These are phyloP conservation scores for Aegilops longissima DNA, from an alignment of 176 grass and related monocot species.

Conservation along the genomic window DNA sequence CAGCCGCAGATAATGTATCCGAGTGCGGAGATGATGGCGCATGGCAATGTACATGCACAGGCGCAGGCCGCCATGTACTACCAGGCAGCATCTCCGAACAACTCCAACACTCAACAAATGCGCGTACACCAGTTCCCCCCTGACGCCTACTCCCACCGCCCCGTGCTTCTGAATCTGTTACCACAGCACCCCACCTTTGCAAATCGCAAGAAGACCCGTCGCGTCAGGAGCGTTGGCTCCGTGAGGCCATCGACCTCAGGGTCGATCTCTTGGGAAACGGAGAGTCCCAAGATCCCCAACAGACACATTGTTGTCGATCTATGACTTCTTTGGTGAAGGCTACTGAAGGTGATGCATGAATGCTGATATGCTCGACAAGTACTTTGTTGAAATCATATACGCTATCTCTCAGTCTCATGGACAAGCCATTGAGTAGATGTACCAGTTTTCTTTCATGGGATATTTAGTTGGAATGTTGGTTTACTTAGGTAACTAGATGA, in stretches of 20 bases:
- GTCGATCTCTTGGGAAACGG: neutral
- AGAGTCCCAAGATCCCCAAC: neutral
- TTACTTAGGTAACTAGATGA: neutral
- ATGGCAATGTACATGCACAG: neutral
- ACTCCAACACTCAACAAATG: neutral
- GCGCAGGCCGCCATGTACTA: neutral
- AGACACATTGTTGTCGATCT: slow-evolving; percentile 17
- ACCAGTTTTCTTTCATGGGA: neutral
- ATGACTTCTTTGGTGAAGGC: slow-evolving; percentile 45
- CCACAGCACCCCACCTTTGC: slow-evolving; percentile 43
- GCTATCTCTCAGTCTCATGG: neutral
- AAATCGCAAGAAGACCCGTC: neutral
- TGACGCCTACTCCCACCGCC: neutral
- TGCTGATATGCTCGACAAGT: neutral
- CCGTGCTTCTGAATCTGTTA: slow-evolving; percentile 54
- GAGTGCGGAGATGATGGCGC: neutral
- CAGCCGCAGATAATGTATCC: no score
- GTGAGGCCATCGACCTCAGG: neutral
- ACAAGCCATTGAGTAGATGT: neutral
- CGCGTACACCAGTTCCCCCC: no score
- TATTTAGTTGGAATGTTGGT: neutral
- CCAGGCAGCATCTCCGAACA: neutral
- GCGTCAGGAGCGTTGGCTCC: neutral
- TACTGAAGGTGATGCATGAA: neutral
- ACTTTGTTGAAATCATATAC: neutral